phyloP scores from a whole-genome alignment of 257 asterid species.

The Haberlea rhodopensis region DNA sequence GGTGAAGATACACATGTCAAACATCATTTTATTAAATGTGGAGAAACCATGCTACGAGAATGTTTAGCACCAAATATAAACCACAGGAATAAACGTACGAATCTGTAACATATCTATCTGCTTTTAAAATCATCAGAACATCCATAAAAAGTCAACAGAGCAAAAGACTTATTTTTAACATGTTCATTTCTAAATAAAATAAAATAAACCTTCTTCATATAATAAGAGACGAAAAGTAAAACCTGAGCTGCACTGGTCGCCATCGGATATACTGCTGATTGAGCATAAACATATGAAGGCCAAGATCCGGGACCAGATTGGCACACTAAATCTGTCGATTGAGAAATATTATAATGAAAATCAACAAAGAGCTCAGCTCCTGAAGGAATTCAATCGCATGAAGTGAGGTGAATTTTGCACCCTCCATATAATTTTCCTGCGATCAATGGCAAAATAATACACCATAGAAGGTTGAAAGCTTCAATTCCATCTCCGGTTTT shows the following conservation, averaged over 20 bases:
- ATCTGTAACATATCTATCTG: neutral
- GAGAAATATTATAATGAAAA: conserved; percentile 27
- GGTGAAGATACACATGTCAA: neutral
- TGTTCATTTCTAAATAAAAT: neutral
- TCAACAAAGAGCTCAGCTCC: conserved; percentile 26
- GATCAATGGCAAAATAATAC: conserved; percentile 8
- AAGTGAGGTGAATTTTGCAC: conserved; percentile 8
- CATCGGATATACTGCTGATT: conserved; percentile 89
- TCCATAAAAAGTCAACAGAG: neutral
- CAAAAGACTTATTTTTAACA: too few species aligned
- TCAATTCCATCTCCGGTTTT: neutral
- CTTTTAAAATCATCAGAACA: neutral
- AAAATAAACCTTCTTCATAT: conserved; percentile 13
- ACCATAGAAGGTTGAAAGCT: neutral
- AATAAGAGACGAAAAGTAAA: conserved; percentile 25
- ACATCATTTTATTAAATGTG: conserved; percentile 8
- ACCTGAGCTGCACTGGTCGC: conserved; percentile 99
- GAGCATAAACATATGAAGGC: conserved; percentile 86
- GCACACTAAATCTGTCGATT: conserved; percentile 78
- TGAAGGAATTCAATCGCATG: conserved; percentile 21
- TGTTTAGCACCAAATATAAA: conserved; percentile 1
- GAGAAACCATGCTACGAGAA: conserved; percentile 21
- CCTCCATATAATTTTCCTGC: conserved; percentile 2
- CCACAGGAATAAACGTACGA: neutral
- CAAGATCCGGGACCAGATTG: conserved; percentile 99